Conservation (phyloP, 495 filamentous ascomycete species). For the Trichoderma erinaceum region DNA sequence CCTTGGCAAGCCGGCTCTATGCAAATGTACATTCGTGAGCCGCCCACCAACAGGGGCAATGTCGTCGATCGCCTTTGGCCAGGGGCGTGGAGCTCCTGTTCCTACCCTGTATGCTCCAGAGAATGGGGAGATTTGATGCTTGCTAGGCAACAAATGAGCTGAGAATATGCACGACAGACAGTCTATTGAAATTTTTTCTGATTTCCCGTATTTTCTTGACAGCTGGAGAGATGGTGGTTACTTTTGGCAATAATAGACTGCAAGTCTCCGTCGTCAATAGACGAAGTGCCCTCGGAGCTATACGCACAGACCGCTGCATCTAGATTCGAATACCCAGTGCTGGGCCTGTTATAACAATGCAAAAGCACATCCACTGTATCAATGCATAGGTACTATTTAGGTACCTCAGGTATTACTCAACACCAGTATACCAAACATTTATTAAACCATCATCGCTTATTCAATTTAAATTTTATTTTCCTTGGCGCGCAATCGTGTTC, state of each 20-base stretch:
- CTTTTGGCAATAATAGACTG: no score
- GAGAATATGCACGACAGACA: background rate
- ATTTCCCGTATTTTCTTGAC: background rate
- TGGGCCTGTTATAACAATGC: background rate
- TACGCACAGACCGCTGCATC: background rate
- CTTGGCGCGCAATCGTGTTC: no score
- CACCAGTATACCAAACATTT: no score
- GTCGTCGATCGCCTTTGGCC: slow-evolving; percentile 8
- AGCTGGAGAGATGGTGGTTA: background rate
- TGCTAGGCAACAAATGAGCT: background rate
- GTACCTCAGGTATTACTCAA: no score
- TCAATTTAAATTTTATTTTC: no score
- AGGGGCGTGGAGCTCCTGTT: background rate
- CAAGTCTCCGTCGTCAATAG: no score
- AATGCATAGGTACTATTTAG: no score
- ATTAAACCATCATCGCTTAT: no score
- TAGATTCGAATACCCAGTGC: background rate
- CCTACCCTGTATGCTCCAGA: background rate
- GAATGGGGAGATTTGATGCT: background rate
- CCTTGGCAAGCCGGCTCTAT: background rate
- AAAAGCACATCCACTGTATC: background rate
- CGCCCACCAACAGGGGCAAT: slow-evolving; percentile 4
- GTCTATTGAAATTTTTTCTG: background rate
- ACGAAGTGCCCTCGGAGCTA: no score
- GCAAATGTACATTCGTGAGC: background rate